Evolutionary conservation across 257 asterid species (phyloP).

Genomic region (Forsythia suspensa): DNA sequence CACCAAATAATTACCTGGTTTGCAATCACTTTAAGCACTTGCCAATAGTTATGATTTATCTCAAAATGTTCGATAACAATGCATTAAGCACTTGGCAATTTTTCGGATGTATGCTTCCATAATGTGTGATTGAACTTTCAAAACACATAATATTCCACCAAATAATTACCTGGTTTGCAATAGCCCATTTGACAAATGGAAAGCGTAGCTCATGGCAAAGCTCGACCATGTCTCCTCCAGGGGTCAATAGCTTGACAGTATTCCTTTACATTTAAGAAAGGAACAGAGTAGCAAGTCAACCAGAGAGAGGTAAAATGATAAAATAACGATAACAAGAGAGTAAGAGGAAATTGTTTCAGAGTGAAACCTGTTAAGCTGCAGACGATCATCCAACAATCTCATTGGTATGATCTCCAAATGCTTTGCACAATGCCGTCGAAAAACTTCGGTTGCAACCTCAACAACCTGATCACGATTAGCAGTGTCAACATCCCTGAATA

Average conservation of each 20-base stretch:
- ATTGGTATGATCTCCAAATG: slow-evolving; percentile 81
- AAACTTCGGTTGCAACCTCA: slow-evolving; percentile 63
- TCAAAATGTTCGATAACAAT: slow-evolving; percentile 1
- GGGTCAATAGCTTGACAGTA: slow-evolving; percentile 73
- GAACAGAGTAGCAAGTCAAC: slow-evolving; percentile 9
- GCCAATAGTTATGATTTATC: not conserved
- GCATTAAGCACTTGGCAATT: not conserved
- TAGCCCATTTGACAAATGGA: slow-evolving; percentile 80
- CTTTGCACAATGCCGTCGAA: slow-evolving; percentile 83
- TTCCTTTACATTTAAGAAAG: slow-evolving; percentile 43
- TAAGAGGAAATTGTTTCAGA: slow-evolving; percentile 12
- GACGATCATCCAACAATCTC: slow-evolving; percentile 67
- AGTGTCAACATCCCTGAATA: slow-evolving; percentile 65
- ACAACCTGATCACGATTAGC: slow-evolving; percentile 61
- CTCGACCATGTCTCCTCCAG: slow-evolving; percentile 92
- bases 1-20: slow-evolving; percentile 56
- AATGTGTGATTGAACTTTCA: not conserved
- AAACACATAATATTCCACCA: not conserved
- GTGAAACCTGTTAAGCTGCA: slow-evolving; percentile 56
- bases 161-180: slow-evolving; percentile 63
- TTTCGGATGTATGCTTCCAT: not conserved
- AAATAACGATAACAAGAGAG: not conserved
- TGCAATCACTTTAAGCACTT: slow-evolving; percentile 31
- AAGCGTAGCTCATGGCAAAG: slow-evolving; percentile 88
- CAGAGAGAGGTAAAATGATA: slow-evolving; percentile 2